Conservation (phyloP, 208 protist species). For the Trypanosoma conorhini region DNA sequence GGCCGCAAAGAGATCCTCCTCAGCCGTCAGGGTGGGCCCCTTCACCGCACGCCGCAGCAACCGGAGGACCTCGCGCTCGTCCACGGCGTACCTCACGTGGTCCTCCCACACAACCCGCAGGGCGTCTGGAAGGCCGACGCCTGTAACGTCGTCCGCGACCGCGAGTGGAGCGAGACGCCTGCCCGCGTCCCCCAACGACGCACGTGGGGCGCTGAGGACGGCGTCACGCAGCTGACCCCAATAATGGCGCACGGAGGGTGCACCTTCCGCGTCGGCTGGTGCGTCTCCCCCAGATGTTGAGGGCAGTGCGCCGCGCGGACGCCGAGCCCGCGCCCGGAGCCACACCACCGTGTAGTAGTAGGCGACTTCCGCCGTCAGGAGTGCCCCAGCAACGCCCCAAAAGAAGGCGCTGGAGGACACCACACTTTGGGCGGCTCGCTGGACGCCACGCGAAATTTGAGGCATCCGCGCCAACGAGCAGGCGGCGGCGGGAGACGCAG, state of each 20-base stretch:
- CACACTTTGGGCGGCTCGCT: neutral
- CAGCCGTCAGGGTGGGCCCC: neutral
- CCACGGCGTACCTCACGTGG: slow-evolving; percentile 19
- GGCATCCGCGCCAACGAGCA: neutral
- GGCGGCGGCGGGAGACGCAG: neutral
- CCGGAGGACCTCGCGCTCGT: slow-evolving; percentile 12
- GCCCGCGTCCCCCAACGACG: neutral
- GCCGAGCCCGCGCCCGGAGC: neutral
- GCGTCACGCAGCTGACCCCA: slow-evolving; percentile 12
- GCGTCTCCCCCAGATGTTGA: neutral
- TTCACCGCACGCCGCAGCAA: neutral
- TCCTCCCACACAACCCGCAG: slow-evolving; percentile 21
- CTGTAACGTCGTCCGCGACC: neutral
- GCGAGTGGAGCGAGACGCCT: neutral
- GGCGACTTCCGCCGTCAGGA: slow-evolving; percentile 3
- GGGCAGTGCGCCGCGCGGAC: neutral
- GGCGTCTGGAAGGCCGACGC: slow-evolving; percentile 9
- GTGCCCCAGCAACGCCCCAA: neutral
- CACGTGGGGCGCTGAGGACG: slow-evolving; percentile 18
- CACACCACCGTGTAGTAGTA: neutral
- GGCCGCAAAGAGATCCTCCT: slow-evolving; percentile 15
- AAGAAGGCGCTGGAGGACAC: neutral
- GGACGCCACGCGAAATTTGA: neutral
- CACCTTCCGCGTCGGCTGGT: neutral
- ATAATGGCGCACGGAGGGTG: slow-evolving; percentile 8